Evolutionary conservation across 2,329 filamentous ascomycete species (phyloP).

Genomic region (Aspergillus udagawae): DNA sequence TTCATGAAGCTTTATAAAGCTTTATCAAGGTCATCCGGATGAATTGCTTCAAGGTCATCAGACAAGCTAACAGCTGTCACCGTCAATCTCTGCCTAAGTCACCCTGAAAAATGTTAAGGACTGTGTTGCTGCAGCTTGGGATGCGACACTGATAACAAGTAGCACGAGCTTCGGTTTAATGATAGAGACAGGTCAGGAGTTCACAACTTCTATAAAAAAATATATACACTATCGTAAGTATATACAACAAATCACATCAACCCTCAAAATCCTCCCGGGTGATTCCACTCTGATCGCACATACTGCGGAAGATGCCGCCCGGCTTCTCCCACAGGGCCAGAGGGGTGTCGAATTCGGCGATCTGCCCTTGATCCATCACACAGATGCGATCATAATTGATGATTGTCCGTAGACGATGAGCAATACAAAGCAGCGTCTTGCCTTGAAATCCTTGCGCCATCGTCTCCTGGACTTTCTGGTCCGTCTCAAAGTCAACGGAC

Average conservation of each 20-base stretch:
- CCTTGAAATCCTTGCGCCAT: slow-evolving; percentile 78
- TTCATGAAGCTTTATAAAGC: too few relatives aligned
- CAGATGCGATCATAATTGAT: slow-evolving; percentile 89
- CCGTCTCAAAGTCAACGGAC: slow-evolving; percentile 91
- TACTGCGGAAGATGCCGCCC: slow-evolving; percentile 76
- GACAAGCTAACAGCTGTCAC: too few relatives aligned
- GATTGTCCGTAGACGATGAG: slow-evolving; percentile 83
- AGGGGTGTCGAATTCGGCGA: slow-evolving; percentile 56
- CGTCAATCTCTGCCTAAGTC: too few relatives aligned
- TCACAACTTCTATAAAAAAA: too few relatives aligned
- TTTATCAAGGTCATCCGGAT: background rate
- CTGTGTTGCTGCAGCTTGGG: too few relatives aligned
- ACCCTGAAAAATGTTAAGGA: too few relatives aligned
- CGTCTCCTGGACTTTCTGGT: slow-evolving; percentile 83
- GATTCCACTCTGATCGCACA: slow-evolving; percentile 88
- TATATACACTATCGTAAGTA: background rate
- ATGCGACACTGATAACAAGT: too few relatives aligned
- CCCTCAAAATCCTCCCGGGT: slow-evolving; percentile 38
- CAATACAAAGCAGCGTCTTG: slow-evolving; percentile 84
- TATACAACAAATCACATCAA: background rate
- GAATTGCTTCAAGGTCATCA: too few relatives aligned
- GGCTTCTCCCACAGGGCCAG: slow-evolving; percentile 64
- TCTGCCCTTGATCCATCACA: slow-evolving; percentile 82
- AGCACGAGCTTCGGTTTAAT: too few relatives aligned
- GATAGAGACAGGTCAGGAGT: too few relatives aligned